Evolutionary conservation across 2,329 filamentous ascomycete species (phyloP).

Genomic region (Talaromyces sp.): DNA sequence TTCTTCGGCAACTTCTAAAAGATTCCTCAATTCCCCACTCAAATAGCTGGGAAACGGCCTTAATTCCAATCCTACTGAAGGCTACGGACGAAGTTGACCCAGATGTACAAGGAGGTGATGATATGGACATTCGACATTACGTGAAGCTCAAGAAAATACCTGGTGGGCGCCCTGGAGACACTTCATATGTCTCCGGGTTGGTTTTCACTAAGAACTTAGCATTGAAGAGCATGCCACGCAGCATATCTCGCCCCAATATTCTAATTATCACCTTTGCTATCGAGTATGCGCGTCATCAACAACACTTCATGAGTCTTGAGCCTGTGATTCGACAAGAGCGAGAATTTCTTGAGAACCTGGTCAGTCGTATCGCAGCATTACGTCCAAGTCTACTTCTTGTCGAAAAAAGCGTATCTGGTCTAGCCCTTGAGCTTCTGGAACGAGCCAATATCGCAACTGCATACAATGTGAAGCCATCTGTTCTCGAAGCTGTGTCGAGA

Average conservation of each 20-base stretch:
- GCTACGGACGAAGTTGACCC: slow-evolving; percentile 94
- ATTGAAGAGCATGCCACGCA: slow-evolving; percentile 90
- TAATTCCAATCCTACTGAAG: slow-evolving; percentile 82
- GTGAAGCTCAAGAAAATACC: slow-evolving; percentile 97
- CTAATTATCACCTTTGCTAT: slow-evolving; percentile 92
- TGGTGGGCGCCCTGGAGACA: slow-evolving; percentile 83
- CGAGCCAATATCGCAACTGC: slow-evolving; percentile 87
- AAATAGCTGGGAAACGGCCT: slow-evolving; percentile 78
- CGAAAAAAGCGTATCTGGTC: slow-evolving; percentile 84
- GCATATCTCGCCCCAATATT: slow-evolving; percentile 76
- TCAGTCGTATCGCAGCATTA: slow-evolving; percentile 82
- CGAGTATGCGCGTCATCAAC: slow-evolving; percentile 87
- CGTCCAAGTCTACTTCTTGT: slow-evolving; percentile 83
- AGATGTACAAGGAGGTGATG: slow-evolving; percentile 81
- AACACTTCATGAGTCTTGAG: slow-evolving; percentile 96
- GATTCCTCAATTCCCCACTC: slow-evolving; percentile 70
- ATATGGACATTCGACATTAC: slow-evolving; percentile 96
- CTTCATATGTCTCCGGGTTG: slow-evolving; percentile 91
- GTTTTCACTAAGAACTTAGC: slow-evolving; percentile 98
- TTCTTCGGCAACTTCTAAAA: slow-evolving; percentile 75
- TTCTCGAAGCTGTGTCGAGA: slow-evolving; percentile 88
- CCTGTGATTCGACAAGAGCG: slow-evolving; percentile 95
- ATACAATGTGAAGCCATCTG: slow-evolving; percentile 94
- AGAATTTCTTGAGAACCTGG: slow-evolving; percentile 85
- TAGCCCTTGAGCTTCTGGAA: slow-evolving; percentile 82